Conservation (phyloP, 2,329 filamentous ascomycete species). For the Davidsoniella virescens region DNA sequence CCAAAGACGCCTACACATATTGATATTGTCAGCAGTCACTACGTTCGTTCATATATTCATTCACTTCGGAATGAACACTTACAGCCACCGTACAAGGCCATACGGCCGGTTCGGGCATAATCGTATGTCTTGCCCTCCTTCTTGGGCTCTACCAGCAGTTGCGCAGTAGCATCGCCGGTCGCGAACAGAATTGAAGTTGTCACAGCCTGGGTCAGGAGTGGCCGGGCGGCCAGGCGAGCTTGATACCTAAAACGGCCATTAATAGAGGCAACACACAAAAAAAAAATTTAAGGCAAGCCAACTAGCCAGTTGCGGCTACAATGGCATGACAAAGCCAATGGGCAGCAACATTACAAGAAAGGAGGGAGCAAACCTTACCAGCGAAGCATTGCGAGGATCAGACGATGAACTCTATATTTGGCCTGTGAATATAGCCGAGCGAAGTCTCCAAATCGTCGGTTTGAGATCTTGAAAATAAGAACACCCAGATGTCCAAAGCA, state of each 20-base stretch:
- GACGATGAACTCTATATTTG: no score
- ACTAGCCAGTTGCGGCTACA: no score
- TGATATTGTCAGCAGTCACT: neutral
- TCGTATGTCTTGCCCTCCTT: conserved; percentile 56
- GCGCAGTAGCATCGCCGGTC: conserved; percentile 77
- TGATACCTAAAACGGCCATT: conserved; percentile 53
- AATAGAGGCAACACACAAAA: neutral
- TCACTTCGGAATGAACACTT: conserved; percentile 20
- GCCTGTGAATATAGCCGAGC: no score
- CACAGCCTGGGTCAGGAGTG: conserved; percentile 76
- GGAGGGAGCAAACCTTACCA: conserved; percentile 1
- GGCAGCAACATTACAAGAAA: neutral
- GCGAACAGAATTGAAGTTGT: conserved; percentile 87
- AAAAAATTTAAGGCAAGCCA: neutral
- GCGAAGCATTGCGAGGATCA: conserved; percentile 2
- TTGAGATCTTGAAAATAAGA: no score
- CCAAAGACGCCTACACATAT: conserved; percentile 54
- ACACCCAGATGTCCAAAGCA: no score
- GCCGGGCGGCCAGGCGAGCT: conserved; percentile 59
- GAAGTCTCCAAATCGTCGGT: no score
- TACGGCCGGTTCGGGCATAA: conserved; percentile 52
- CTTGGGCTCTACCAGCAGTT: conserved; percentile 75
- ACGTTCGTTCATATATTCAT: neutral
- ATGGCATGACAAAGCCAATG: neutral
- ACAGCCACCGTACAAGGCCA: conserved; percentile 69